These are phyloP conservation scores for Fusarium coicis DNA, from an alignment of 2,329 filamentous ascomycete genomes.

Conservation along the genomic window DNA sequence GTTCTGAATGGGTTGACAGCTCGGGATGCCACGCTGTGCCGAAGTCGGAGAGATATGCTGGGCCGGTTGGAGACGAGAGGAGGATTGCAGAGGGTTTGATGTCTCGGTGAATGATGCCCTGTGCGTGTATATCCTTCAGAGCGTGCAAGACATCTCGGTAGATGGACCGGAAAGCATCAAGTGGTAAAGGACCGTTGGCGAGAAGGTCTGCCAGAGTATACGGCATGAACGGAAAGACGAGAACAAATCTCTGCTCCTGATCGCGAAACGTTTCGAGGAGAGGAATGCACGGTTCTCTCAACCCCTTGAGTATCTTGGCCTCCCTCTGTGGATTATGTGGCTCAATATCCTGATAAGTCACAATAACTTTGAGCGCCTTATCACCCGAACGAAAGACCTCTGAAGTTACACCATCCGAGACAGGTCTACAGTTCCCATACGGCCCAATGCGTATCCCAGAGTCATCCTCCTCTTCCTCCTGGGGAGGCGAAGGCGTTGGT, in stretches of 20 bases:
- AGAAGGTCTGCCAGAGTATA: conserved; percentile 78
- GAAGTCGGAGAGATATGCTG: conserved; percentile 88
- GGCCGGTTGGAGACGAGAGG: conserved; percentile 72
- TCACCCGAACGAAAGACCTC: conserved; percentile 77
- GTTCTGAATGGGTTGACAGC: conserved; percentile 69
- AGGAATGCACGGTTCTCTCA: conserved; percentile 69
- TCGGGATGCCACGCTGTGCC: conserved; percentile 86
- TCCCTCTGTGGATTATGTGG: conserved; percentile 88
- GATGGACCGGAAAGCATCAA: conserved; percentile 52
- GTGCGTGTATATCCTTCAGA: conserved; percentile 75
- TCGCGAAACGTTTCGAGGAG: conserved; percentile 81
- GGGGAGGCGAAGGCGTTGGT: conserved; percentile 5
- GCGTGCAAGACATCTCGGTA: conserved; percentile 77
- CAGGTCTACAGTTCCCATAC: conserved; percentile 63
- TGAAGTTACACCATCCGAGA: conserved; percentile 80
- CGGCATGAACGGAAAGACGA: conserved; percentile 87
- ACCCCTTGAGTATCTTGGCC: conserved; percentile 73
- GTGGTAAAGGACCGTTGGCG: conserved; percentile 53
- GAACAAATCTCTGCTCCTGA: conserved; percentile 75
- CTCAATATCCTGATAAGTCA: conserved; percentile 74
- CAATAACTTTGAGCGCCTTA: conserved; percentile 86
- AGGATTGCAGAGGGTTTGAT: conserved; percentile 93
- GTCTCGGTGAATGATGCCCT: conserved; percentile 90
- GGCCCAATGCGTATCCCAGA: conserved; percentile 61
- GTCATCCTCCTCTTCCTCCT: conserved; percentile 21